Evolutionary conservation across 2,329 filamentous ascomycete genomes (phyloP), one percentile per base, ranked within the genome.

Genomic region (Talaromyces sp.): DNA sequence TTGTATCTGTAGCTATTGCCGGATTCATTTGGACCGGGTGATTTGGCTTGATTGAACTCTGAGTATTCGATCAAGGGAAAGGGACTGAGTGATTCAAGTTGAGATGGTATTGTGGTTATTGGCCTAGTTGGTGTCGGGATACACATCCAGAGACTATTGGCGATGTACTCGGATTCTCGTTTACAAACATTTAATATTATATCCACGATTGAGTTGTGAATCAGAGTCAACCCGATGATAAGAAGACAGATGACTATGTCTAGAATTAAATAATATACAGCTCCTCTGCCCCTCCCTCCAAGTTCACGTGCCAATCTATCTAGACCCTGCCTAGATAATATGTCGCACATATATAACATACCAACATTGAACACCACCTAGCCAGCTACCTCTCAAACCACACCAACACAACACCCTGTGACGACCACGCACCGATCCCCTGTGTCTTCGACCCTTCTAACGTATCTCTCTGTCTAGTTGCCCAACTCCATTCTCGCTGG

Each of bases 11-110:
- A 66, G 65, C 41, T 66, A 22, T 49, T 66, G 54, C 65, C 65
- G 31, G 65, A 66, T 63, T 63, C 65, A 6, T 66, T 66, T 41
- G 65, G 65, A 19, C 61, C 65, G 19, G 65, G 64, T 49, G 62
- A 66, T 64, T 49, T 66, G 35, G 22, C 60, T 43, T 54, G n/a
- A 41, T 47, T 58, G 33, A 16, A 35, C n/a, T 54, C 49, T 19
- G 50, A 35, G 50, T 50, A 27, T 9, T 50, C 6, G 5, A 8
- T 9, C 47, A 14, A 19, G n/a, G 3, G 16, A n/a, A 19, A 19
- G 6, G 22, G 43, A 47, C 16, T 3, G 19, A 43, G n/a, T 50
- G 14, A 13, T 11, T 37, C 22, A 16, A 8, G 1, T 47, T 47
- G 45, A 16, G 22, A 9, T 31, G 49, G 14, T 52, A 16, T 33